These are phyloP conservation scores for Hebeloma cylindrosporum DNA, from an alignment of 768 basidiomycete species.

Conservation along the genomic window DNA sequence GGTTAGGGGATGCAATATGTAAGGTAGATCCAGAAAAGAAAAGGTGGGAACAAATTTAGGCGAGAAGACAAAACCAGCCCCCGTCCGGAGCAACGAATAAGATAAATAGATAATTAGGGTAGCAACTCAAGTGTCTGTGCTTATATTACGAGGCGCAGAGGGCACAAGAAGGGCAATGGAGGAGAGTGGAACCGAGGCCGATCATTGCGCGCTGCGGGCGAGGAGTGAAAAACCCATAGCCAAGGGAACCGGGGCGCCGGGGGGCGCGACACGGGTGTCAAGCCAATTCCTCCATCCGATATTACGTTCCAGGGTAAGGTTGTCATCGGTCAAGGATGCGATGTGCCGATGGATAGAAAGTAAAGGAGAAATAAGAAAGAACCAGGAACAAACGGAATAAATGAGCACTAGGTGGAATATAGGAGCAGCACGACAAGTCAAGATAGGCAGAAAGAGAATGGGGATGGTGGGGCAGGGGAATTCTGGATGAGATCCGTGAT, in stretches of 20 bases:
- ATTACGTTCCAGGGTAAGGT: slow-evolving; percentile 10
- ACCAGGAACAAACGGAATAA: slow-evolving; percentile 9
- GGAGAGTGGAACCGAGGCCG: no score
- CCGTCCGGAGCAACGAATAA: no score
- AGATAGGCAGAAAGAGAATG: slow-evolving; percentile 7
- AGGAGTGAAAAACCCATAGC: no score
- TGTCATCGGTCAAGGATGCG: background rate
- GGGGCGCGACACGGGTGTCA: slow-evolving; percentile 6
- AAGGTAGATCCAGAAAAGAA: background rate
- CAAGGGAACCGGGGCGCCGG: no score
- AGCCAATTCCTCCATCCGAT: slow-evolving; percentile 11
- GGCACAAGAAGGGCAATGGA: no score
- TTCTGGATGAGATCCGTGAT: slow-evolving; percentile 6
- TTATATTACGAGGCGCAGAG: background rate
- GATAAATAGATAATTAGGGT: no score
- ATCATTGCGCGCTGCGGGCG: no score
- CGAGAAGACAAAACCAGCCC: slow-evolving; percentile 4
- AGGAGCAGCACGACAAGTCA: slow-evolving; percentile 8
- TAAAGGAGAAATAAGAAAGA: no score
- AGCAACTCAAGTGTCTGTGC: no score
- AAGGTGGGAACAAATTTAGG: slow-evolving; percentile 2
- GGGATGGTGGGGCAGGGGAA: slow-evolving; percentile 2
- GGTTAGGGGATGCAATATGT: background rate
- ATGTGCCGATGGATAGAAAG: slow-evolving; percentile 13
- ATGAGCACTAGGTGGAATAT: slow-evolving; percentile 8